Evolutionary conservation across 805 yeast genomes (phyloP), one percentile per base, ranked within the genome.

Genomic region (Ogataea ramenticola): DNA sequence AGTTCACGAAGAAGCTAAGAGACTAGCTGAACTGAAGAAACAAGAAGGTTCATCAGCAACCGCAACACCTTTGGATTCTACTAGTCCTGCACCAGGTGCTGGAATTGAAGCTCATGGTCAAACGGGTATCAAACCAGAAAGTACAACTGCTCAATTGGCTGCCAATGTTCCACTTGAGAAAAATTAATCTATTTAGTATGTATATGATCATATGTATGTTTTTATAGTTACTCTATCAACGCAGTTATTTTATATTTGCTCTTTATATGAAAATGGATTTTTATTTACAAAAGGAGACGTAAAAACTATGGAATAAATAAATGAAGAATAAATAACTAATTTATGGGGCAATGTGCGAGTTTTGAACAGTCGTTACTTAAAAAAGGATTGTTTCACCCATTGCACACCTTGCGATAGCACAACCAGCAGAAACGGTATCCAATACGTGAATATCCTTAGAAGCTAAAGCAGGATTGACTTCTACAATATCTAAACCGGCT

Each of bases 341-440:
- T n/a, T n/a, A n/a, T n/a, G n/a, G n/a, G n/a, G n/a, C n/a, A n/a
- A n/a, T n/a, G n/a, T n/a, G n/a, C n/a, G n/a, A n/a, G n/a, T n/a
- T n/a, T n/a, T n/a, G n/a, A n/a, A n/a, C n/a, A n/a, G n/a, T n/a
- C n/a, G n/a, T 29, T 12, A 10, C 24, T 24, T 7, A 39, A 57
- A 71, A 84, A 51, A 85, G 65, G 44, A 91, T 66, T 3, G 96
- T 85, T 62, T 93, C 96, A 45, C 99, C 99, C 53, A 93, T 65
- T 1, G 97, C 96, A 70, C 97, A 89, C 63, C 95, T 79, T 43
- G 91, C 91, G 46, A 91, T 76, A 20, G 96, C 90, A 56, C 91
- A 77, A 11, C 96, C 97, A 9, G 96, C 85, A 48, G 84, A 77
- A 31, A 91, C 85, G 4, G 99, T 93, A 58, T 89, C 95, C 41